phyloP scores from a whole-genome alignment of 225 moss, liverwort and hornwort species.

The Sphagnum tenellum region DNA sequence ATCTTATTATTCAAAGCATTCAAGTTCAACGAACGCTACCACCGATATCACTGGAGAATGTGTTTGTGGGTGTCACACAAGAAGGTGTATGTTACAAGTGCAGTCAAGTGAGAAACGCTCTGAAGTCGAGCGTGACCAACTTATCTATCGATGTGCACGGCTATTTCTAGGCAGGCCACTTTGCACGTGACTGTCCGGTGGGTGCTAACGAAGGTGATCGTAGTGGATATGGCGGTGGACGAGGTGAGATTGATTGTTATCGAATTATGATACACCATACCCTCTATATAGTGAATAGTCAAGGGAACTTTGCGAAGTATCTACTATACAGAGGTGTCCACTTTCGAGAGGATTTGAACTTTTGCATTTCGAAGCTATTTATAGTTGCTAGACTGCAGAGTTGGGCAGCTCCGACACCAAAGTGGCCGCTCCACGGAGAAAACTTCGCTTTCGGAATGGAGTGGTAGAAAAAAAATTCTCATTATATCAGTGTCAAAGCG shows the following conservation, averaged over 20 bases:
- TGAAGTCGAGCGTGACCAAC: no score
- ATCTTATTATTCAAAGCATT: not conserved
- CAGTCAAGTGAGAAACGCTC: not conserved
- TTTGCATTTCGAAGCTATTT: no score
- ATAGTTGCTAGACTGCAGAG: no score
- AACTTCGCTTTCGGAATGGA: no score
- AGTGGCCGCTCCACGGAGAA: no score
- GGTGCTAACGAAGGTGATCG: not conserved
- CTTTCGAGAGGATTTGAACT: slow-evolving; percentile 1
- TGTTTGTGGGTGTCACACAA: no score
- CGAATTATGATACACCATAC: not conserved
- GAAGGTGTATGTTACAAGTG: not conserved
- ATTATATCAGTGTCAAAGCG: no score
- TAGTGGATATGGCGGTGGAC: not conserved
- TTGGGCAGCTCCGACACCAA: no score
- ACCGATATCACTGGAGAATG: not conserved
- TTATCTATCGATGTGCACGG: no score
- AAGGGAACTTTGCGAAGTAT: not conserved
- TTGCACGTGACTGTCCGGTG: not conserved
- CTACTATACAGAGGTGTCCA: slow-evolving; percentile 1
- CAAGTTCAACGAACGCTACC: not conserved
- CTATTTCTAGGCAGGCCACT: not conserved
- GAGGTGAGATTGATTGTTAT: not conserved
- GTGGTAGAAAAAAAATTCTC: no score
- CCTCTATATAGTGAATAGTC: not conserved